Evolutionary conservation across 2,329 filamentous ascomycete species (phyloP).

Genomic region (Aspergillus fumigatus): DNA sequence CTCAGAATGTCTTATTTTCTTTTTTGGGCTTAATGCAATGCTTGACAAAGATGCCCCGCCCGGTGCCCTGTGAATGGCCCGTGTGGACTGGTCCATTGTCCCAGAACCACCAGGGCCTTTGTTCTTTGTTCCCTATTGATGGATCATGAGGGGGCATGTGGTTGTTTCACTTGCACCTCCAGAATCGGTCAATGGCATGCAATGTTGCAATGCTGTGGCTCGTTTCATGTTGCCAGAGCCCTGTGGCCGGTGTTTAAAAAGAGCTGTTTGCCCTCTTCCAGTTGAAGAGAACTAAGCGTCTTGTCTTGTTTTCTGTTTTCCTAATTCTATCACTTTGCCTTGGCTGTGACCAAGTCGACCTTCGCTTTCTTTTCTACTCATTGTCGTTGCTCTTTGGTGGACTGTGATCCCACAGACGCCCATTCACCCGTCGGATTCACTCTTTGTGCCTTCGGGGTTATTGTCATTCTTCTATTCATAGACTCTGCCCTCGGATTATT

Average conservation of each 20-base stretch:
- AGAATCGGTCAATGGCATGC: not conserved
- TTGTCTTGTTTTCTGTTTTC: not conserved
- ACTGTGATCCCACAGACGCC: slow-evolving; percentile 29
- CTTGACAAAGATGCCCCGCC: not conserved
- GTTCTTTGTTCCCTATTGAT: slow-evolving; percentile 8
- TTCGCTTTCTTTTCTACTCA: slow-evolving; percentile 14
- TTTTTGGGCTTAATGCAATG: not conserved
- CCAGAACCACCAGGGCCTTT: slow-evolving; percentile 1
- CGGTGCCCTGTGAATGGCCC: not conserved
- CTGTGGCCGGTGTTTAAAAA: not conserved
- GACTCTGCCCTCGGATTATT: slow-evolving; percentile 5
- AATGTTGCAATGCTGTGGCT: not conserved
- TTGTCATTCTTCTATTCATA: slow-evolving; percentile 3
- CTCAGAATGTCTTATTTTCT: slow-evolving; percentile 21
- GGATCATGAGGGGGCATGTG: not conserved
- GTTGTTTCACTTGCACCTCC: slow-evolving; percentile 11
- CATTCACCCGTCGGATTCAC: slow-evolving; percentile 32
- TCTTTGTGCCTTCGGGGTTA: slow-evolving; percentile 10
- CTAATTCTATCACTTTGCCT: slow-evolving; percentile 10
- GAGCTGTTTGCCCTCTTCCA: not conserved
- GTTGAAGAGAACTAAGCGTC: not conserved
- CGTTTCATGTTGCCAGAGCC: not conserved
- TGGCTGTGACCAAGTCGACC: slow-evolving; percentile 1
- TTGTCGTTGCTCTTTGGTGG: slow-evolving; percentile 20
- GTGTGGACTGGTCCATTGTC: not conserved